Evolutionary conservation across 768 basidiomycete genomes (phyloP), one percentile per base, ranked within the genome.

Genomic region (Tephrocybe sp.): DNA sequence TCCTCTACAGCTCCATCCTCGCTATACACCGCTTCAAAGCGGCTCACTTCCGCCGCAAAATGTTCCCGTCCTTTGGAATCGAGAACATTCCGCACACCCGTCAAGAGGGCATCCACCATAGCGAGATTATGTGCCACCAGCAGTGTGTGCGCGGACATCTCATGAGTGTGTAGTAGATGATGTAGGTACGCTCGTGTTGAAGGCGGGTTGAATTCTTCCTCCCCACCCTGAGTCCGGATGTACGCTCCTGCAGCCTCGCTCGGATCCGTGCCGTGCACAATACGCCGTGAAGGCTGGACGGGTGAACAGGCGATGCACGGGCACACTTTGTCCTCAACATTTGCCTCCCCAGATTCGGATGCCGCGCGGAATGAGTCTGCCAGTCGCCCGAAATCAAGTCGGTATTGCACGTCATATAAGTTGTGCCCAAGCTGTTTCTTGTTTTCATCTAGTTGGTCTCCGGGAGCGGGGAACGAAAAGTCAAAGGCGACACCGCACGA

Each of bases 111-210:
- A 32, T 84, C 78, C 22, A 91, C 67, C 1, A 92, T 77, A 0
- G 78, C 63, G 24, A 91, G 71, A 56, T 94, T 95, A 64, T 95
- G 92, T 67, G 83, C 73, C 9, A 74, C 76, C 15, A 94, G 77
- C 19, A 93, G 64, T 4, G 89, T 62, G 56, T 94, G 89, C 1
- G 89, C 86, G 0, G 85, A 82, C 92, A 95, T 93, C 64, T 95
- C 92, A 65, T 94, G 92, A 5, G 92, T 92, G 44, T 87, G 84
- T 28, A 93, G 69, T 12, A 95, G 79, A 58, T 95, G 92, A 61
- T 95, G 90, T 25, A 92, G 43, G 56, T 94, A 95, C 2, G 87
- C 86, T 12, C 77, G 74, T 4, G 74, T 72, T 54, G 69, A 71
- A 1, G 73, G 65, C 1, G 70, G 68, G 21, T 60, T 62, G 42